Conservation (phyloP, 2,329 filamentous ascomycete species). For the Neobulgaria alba region DNA sequence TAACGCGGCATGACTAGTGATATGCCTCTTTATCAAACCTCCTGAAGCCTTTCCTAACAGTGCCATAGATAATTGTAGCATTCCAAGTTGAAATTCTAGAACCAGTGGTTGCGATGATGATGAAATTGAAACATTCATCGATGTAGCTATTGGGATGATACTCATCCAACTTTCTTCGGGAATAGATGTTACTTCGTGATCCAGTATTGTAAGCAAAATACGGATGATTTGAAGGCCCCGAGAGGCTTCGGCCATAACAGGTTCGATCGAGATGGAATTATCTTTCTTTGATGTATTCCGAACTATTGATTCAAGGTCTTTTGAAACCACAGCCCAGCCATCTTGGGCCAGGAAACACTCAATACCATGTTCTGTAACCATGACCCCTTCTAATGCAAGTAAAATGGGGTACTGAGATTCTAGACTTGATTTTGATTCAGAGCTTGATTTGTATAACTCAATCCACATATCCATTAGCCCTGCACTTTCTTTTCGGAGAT, state of each 20-base stretch:
- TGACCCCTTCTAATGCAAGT: slow-evolving; percentile 50
- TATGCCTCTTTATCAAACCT: slow-evolving; percentile 42
- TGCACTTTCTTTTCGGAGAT: slow-evolving; percentile 38
- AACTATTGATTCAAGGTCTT: slow-evolving; percentile 38
- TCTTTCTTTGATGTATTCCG: slow-evolving; percentile 27
- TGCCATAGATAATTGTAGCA: slow-evolving; percentile 46
- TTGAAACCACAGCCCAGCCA: slow-evolving; percentile 45
- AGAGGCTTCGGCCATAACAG: neutral
- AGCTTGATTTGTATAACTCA: slow-evolving; percentile 44
- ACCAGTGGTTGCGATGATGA: slow-evolving; percentile 9
- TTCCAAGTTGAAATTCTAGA: slow-evolving; percentile 43
- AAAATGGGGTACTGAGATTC: slow-evolving; percentile 51
- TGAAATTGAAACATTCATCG: slow-evolving; percentile 17
- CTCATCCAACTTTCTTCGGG: slow-evolving; percentile 48
- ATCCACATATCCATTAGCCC: slow-evolving; percentile 56
- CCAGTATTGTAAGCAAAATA: slow-evolving; percentile 43
- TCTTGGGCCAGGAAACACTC: slow-evolving; percentile 38
- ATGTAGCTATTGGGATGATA: slow-evolving; percentile 42
- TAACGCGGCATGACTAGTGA: slow-evolving; percentile 43
- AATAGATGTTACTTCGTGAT: slow-evolving; percentile 36
- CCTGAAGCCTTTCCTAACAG: slow-evolving; percentile 39
- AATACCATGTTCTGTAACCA: slow-evolving; percentile 34
- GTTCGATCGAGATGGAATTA: slow-evolving; percentile 1
- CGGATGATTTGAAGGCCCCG: slow-evolving; percentile 49
- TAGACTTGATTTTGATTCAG: slow-evolving; percentile 22